Percentiles rank a stretch among this genome's conserved stretches.
These are phyloP conservation scores for Vaccinium corymbosum DNA, from an alignment of 148 eudicot species.

Conservation along the genomic window DNA sequence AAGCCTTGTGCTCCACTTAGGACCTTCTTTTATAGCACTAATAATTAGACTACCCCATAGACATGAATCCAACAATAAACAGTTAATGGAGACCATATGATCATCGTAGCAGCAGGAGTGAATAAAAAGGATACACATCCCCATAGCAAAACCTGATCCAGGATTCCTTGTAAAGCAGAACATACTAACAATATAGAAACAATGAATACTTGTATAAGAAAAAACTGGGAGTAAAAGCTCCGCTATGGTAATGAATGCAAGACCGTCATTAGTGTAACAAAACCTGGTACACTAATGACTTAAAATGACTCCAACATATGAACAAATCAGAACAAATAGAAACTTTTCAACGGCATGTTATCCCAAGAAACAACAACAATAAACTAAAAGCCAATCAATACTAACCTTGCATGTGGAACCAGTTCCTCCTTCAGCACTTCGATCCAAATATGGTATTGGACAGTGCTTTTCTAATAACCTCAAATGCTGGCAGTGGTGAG, in stretches of 20 bases:
- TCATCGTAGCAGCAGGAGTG: not conserved
- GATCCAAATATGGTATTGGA: constrained; percentile 29
- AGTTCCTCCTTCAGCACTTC: constrained; percentile 20
- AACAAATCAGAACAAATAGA: not conserved
- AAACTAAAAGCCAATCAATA: not conserved
- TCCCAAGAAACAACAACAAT: not conserved
- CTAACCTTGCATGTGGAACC: constrained; percentile 33
- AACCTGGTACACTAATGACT: not conserved
- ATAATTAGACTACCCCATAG: not conserved
- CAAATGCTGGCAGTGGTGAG: constrained; percentile 42
- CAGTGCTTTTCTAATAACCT: constrained; percentile 74
- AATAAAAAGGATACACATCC: not conserved
- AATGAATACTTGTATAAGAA: not conserved
- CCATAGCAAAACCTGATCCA: not conserved
- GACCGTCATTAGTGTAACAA: too few species aligned
- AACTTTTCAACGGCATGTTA: not conserved
- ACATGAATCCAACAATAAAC: not conserved
- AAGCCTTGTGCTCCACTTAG: not conserved
- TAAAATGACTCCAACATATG: not conserved
- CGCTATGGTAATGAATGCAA: not conserved
- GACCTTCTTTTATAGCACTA: not conserved
- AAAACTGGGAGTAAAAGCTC: not conserved
- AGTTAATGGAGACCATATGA: not conserved
- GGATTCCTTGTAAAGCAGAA: not conserved
- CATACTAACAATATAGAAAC: not conserved